Conservation (phyloP, 305 asterid genomes). For the Rubia balearica region DNA sequence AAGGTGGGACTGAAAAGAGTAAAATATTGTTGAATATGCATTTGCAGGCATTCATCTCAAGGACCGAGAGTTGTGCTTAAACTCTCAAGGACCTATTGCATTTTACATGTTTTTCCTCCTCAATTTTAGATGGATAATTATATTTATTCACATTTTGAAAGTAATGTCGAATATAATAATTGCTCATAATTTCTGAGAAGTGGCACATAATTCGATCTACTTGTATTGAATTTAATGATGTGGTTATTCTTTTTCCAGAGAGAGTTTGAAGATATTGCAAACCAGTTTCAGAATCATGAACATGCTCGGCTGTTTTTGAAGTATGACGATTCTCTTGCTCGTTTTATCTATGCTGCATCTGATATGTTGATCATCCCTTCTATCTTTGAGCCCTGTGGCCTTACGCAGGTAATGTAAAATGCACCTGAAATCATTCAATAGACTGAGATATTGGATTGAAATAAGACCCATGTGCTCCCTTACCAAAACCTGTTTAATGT, state of each 20-base stretch:
- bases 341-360: slow-evolving; percentile 79
- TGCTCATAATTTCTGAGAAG: neutral
- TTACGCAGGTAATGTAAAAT: slow-evolving; percentile 65
- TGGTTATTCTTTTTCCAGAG: slow-evolving; percentile 39
- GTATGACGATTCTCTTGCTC: slow-evolving; percentile 89
- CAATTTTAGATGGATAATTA: neutral
- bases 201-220: neutral
- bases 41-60: neutral
- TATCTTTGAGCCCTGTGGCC: slow-evolving; percentile 97
- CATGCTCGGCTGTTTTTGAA: slow-evolving; percentile 73
- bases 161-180: neutral
- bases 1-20: neutral
- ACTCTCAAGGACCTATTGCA: too few species aligned
- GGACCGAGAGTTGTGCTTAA: neutral
- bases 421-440: neutral
- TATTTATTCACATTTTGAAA: neutral
- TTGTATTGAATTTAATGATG: neutral
- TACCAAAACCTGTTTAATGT: slow-evolving; percentile 12
- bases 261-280: slow-evolving; percentile 78
- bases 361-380: slow-evolving; percentile 96
- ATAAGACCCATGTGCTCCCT: neutral
- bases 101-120: neutral
- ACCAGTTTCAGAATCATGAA: slow-evolving; percentile 55
- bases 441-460: neutral
- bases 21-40: neutral